Conservation (phyloP, 1,139 yeast genomes). For the Kodamaea alishanica region DNA sequence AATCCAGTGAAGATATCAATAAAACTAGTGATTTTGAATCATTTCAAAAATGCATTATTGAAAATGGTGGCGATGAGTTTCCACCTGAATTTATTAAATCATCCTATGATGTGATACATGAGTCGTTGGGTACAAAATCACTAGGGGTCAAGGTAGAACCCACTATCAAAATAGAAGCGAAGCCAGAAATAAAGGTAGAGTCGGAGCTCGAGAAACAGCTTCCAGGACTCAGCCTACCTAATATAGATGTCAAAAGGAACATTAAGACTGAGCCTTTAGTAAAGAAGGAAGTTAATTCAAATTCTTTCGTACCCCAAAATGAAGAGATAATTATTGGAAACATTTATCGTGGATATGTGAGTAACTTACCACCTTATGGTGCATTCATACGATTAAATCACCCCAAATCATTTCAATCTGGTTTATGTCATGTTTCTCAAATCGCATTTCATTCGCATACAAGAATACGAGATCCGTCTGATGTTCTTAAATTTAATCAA, state of each 20-base stretch:
- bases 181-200: slow-evolving; percentile 6
- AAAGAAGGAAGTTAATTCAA: slow-evolving; percentile 1
- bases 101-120: slow-evolving; percentile 22
- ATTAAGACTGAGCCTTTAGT: not conserved
- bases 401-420: slow-evolving; percentile 34
- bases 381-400: slow-evolving; percentile 56
- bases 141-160: slow-evolving; percentile 1
- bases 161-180: slow-evolving; percentile 9
- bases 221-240: too few species aligned
- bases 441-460: slow-evolving; percentile 44
- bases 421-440: slow-evolving; percentile 77
- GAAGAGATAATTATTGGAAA: slow-evolving; percentile 33
- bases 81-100: slow-evolving; percentile 41
- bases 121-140: not conserved
- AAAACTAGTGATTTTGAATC: slow-evolving; percentile 19
- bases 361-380: slow-evolving; percentile 64
- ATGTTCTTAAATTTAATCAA: slow-evolving; percentile 55
- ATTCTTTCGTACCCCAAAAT: slow-evolving; percentile 1
- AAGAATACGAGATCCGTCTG: slow-evolving; percentile 56
- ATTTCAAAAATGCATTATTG: slow-evolving; percentile 44
- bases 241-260: too few species aligned
- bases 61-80: slow-evolving; percentile 65
- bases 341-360: slow-evolving; percentile 59
- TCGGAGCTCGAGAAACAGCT: not conserved
- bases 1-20: slow-evolving; percentile 10